Conservation (phyloP, 768 basidiomycete species). For the Phanerodontia chrysosporium region DNA sequence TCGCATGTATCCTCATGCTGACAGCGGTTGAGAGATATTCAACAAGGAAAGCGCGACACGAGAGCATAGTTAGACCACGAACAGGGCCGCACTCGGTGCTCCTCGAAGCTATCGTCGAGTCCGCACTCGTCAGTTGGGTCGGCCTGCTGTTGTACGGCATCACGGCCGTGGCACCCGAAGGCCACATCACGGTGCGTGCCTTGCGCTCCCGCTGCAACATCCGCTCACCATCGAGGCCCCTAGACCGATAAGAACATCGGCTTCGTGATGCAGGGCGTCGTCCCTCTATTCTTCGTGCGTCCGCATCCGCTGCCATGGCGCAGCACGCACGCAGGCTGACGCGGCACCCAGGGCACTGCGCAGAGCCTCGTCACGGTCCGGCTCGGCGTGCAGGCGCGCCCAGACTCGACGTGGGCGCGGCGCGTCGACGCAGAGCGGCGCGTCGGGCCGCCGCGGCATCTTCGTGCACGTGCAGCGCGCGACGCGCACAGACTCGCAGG, state of each 20-base stretch:
- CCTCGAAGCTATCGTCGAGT: slow-evolving; percentile 19
- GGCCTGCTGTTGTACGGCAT: slow-evolving; percentile 21
- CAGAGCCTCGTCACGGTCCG: no score
- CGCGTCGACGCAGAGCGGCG: no score
- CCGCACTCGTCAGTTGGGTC: slow-evolving; percentile 22
- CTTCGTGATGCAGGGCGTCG: slow-evolving; percentile 15
- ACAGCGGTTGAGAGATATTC: neutral
- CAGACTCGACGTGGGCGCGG: no score
- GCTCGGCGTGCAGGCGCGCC: no score
- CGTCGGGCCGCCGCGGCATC: no score
- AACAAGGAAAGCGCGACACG: neutral
- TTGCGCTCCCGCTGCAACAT: neutral
- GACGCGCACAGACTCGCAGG: no score
- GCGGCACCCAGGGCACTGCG: no score
- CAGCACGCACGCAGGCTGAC: no score
- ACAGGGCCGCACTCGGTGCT: neutral
- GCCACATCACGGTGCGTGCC: slow-evolving; percentile 16
- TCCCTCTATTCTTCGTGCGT: slow-evolving; percentile 21
- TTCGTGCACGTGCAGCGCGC: no score
- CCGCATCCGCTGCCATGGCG: no score
- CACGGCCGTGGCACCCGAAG: slow-evolving; percentile 16
- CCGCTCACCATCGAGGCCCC: neutral
- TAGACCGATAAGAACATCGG: slow-evolving; percentile 18
- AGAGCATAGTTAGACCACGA: neutral
- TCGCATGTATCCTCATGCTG: neutral